phyloP scores from a whole-genome alignment of 345 rosid species.

The Rhizophora apiculata region DNA sequence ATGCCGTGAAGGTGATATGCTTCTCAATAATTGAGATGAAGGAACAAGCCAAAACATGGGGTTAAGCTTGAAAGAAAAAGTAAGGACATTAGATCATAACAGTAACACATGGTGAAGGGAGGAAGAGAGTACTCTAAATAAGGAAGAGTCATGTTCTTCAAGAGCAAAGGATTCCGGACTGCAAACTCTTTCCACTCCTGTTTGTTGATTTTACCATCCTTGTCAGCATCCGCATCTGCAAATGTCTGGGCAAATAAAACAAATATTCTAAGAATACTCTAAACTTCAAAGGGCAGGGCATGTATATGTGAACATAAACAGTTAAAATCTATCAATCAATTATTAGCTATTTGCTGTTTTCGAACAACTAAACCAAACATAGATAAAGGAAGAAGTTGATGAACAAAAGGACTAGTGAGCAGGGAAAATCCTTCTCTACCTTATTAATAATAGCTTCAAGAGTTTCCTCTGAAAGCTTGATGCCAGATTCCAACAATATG shows the following conservation, averaged over 20 bases:
- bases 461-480: constrained; percentile 51
- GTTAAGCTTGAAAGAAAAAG: no score
- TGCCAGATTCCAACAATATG: constrained; percentile 61
- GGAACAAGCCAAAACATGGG: no score
- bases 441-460: constrained; percentile 66
- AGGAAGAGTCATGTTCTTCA: constrained; percentile 84
- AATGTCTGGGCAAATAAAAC: constrained; percentile 49
- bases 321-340: not conserved
- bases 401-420: no score
- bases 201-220: constrained; percentile 63
- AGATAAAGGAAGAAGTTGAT: no score
- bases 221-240: constrained; percentile 63
- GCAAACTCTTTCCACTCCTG: constrained; percentile 67
- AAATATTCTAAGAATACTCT: not conserved
- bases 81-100: no score
- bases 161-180: constrained; percentile 48
- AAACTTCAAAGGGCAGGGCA: not conserved
- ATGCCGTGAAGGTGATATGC: no score
- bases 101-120: no score
- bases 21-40: no score
- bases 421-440: constrained; percentile 20
- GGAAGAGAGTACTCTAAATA: constrained; percentile 44
- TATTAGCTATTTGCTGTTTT: constrained; percentile 8
- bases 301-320: not conserved
- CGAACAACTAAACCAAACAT: no score